Percentiles rank a stretch among this genome's conserved stretches.
phyloP scores from a whole-genome alignment of 2,329 filamentous ascomycete genomes.

The Colletotrichum musae region DNA sequence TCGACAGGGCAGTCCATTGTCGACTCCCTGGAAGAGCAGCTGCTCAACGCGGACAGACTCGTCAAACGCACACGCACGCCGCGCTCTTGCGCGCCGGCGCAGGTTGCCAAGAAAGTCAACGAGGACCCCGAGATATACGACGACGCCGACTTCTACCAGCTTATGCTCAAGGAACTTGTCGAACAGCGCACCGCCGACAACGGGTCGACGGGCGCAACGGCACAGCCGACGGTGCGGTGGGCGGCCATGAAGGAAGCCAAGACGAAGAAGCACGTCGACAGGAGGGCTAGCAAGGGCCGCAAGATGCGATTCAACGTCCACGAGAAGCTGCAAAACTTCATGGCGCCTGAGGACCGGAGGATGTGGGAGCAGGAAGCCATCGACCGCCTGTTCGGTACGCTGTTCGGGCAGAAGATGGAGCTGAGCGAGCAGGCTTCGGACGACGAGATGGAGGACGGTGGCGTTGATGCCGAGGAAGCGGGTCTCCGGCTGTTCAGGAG shows the following conservation, averaged over 20 bases:
- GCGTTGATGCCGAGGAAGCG: conserved; percentile 66
- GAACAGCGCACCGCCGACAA: conserved; percentile 85
- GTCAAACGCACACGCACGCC: conserved; percentile 78
- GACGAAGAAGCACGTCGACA: conserved; percentile 87
- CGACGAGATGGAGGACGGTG: conserved; percentile 63
- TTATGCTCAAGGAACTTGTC: conserved; percentile 92
- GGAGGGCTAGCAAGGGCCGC: conserved; percentile 93
- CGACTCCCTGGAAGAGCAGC: conserved; percentile 77
- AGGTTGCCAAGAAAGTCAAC: conserved; percentile 70
- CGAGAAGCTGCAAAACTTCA: conserved; percentile 98
- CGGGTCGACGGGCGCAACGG: conserved; percentile 57
- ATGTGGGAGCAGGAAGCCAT: conserved; percentile 86
- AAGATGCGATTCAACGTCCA: conserved; percentile 96
- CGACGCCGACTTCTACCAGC: conserved; percentile 94
- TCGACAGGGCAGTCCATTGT: conserved; percentile 73
- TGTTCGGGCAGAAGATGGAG: conserved; percentile 79
- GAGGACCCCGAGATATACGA: conserved; percentile 83
- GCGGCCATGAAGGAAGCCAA: conserved; percentile 83
- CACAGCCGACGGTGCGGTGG: conserved; percentile 71
- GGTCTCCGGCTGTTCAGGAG: conserved; percentile 68
- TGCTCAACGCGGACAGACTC: conserved; percentile 76
- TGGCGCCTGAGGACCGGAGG: conserved; percentile 89
- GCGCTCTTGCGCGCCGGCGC: conserved; percentile 82
- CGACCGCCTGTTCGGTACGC: conserved; percentile 81
- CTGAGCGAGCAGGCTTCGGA: conserved; percentile 68